phyloP scores from a whole-genome alignment of 768 basidiomycete genomes.

The Exidia glandulosa region DNA sequence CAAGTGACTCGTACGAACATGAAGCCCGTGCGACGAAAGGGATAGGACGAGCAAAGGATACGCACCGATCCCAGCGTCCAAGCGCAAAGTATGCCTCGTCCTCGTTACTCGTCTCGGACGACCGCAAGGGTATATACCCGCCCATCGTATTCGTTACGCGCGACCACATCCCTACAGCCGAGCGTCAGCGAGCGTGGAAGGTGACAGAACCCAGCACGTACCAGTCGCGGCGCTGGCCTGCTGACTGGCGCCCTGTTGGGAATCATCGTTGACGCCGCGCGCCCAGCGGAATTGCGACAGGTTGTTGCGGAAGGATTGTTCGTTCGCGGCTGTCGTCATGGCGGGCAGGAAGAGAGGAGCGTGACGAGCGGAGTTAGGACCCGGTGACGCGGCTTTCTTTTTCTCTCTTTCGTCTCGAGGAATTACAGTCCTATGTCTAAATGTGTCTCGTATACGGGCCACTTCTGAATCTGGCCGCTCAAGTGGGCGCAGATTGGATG shows the following conservation, averaged over 20 bases:
- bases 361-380: no score
- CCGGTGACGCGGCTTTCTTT: no score
- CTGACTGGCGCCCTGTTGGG: constrained; percentile 24
- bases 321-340: no score
- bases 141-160: constrained; percentile 19
- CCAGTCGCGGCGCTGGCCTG: constrained; percentile 20
- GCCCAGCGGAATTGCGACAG: constrained; percentile 87
- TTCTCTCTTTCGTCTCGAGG: no score
- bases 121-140: constrained; percentile 80
- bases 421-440: no score
- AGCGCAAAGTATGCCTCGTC: constrained; percentile 93
- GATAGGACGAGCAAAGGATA: no score
- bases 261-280: constrained; percentile 58
- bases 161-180: background rate
- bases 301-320: constrained; percentile 62
- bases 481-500: no score
- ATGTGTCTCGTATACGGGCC: no score
- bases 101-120: constrained; percentile 74
- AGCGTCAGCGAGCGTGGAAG: constrained; percentile 50
- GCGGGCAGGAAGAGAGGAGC: no score
- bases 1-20: no score
- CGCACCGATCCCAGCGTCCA: constrained; percentile 85
- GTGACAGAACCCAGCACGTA: constrained; percentile 70
- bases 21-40: no score
- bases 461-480: no score